A percentile compares a stretch with the other conserved stretches of the same genome.
Conservation (phyloP, 2,329 filamentous ascomycete genomes). For the Ascochyta koolunga region DNA sequence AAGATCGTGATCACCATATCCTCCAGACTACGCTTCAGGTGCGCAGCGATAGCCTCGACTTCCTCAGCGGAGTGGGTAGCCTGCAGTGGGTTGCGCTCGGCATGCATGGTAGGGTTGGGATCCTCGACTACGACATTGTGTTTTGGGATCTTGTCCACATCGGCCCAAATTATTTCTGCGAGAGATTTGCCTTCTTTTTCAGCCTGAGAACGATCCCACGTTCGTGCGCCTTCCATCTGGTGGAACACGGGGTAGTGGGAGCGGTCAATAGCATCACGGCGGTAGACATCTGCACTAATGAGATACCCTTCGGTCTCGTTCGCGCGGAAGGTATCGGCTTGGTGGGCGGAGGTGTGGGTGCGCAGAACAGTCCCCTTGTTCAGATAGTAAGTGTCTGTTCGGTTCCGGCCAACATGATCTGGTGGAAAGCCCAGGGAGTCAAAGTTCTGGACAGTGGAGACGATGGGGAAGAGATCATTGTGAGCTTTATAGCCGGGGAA, state of each 20-base stretch:
- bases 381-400: slow-evolving; percentile 94
- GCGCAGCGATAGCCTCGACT: slow-evolving; percentile 79
- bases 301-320: slow-evolving; percentile 81
- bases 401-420: slow-evolving; percentile 85
- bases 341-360: slow-evolving; percentile 94
- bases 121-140: slow-evolving; percentile 83
- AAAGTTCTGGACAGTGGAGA: slow-evolving; percentile 87
- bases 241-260: slow-evolving; percentile 98
- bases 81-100: slow-evolving; percentile 84
- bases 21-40: slow-evolving; percentile 89
- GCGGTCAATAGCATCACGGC: slow-evolving; percentile 90
- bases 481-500: slow-evolving; percentile 81
- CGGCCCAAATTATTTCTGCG: slow-evolving; percentile 69
- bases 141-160: slow-evolving; percentile 72
- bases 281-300: slow-evolving; percentile 92
- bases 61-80: slow-evolving; percentile 75
- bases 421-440: slow-evolving; percentile 91
- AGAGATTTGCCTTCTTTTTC: slow-evolving; percentile 54
- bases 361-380: slow-evolving; percentile 82
- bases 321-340: slow-evolving; percentile 78
- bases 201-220: slow-evolving; percentile 77
- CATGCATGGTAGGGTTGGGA: slow-evolving; percentile 76
- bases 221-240: slow-evolving; percentile 94
- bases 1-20: slow-evolving; percentile 91
- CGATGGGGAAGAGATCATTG: slow-evolving; percentile 80